Conservation (phyloP, 2,329 filamentous ascomycete species). For the Sporothrix luriei region DNA sequence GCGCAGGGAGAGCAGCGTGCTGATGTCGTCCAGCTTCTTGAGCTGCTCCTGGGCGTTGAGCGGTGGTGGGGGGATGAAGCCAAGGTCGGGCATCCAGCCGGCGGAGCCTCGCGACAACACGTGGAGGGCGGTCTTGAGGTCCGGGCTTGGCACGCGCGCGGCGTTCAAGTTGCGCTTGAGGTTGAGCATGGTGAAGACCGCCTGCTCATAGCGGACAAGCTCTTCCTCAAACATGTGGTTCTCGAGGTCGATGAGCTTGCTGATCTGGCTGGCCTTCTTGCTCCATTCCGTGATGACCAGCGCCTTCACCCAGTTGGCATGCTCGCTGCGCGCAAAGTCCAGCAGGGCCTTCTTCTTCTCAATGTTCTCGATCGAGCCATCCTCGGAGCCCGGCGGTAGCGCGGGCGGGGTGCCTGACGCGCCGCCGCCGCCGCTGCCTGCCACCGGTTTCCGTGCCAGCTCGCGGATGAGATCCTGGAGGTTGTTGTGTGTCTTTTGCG, state of each 20-base stretch:
- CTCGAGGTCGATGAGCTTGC: constrained; percentile 85
- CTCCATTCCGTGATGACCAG: constrained; percentile 91
- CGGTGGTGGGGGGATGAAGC: constrained; percentile 73
- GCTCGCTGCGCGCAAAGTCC: constrained; percentile 75
- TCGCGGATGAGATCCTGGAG: constrained; percentile 70
- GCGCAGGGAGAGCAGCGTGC: constrained; percentile 78
- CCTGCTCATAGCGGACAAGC: constrained; percentile 60
- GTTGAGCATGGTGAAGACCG: constrained; percentile 66
- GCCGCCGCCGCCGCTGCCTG: constrained; percentile 56
- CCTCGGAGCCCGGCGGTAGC: constrained; percentile 47
- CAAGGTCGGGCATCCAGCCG: constrained; percentile 78
- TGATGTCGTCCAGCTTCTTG: constrained; percentile 75
- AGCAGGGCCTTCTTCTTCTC: constrained; percentile 75
- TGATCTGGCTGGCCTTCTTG: constrained; percentile 74
- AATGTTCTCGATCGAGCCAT: constrained; percentile 66
- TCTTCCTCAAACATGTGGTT: constrained; percentile 66
- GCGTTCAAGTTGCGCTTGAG: constrained; percentile 72
- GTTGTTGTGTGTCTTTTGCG: constrained; percentile 80
- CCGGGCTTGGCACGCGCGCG: constrained; percentile 82
- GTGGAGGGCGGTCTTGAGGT: constrained; percentile 85
- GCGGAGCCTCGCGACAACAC: constrained; percentile 77
- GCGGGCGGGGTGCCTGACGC: background rate
- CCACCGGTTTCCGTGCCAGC: constrained; percentile 68
- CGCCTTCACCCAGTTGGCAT: constrained; percentile 89
- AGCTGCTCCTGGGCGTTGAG: constrained; percentile 72